Base-by-base conservation (phyloP, 805 yeast species). In the Cyberlindnera suaveolens region DNA sequence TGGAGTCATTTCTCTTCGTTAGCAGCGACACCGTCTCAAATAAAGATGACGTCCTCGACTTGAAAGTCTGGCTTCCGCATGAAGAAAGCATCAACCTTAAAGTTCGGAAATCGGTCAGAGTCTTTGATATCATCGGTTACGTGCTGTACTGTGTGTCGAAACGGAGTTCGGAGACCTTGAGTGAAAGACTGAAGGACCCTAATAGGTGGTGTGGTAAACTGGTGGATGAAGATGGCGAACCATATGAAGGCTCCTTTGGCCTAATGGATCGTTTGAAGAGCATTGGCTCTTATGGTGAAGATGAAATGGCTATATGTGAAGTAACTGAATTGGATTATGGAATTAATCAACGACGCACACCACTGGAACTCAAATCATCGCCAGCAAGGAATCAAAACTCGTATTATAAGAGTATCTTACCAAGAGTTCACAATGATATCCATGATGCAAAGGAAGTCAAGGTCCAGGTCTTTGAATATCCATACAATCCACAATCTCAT, bases 141-240 rank as follows among this genome's bases (percentile, higher is more conserved):
- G 64, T 75, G 0, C 52, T 80, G n/a, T 61, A 62, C 31, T 54
- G 45, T 3, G 27, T 47, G 3, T 38, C 44, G 2, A 37, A 45
- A 6, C 8, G 17, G 6, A 31, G 1, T 50, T 47, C 9, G 8
- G 50, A 1, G 9, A 45, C 3, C 23, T 31, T 3, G 41, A 42
- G 4, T 29, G 32, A 1, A 20, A 31, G 5, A 9, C 15, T 46
- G 3, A 44, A 34, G 30, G 77, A 83, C 47, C 85, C 90, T 0
- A 82, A 84, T 53, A 62, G 64, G 46, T 88, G 95, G 93, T 72
- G 82, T 42, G 57, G 91, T 30, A 85, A 85, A 44, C 70, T 91
- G 18, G 89, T 85, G 1, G 99, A 93, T 60, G 98, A 91, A 40
- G 97, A 90, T 58, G 91, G 91, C 7, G 96, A 95, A 40, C 82